Percentiles rank a stretch among this genome's conserved stretches.
Evolutionary conservation across 208 protist species (phyloP).

Genomic region (Trypanosoma brucei): DNA sequence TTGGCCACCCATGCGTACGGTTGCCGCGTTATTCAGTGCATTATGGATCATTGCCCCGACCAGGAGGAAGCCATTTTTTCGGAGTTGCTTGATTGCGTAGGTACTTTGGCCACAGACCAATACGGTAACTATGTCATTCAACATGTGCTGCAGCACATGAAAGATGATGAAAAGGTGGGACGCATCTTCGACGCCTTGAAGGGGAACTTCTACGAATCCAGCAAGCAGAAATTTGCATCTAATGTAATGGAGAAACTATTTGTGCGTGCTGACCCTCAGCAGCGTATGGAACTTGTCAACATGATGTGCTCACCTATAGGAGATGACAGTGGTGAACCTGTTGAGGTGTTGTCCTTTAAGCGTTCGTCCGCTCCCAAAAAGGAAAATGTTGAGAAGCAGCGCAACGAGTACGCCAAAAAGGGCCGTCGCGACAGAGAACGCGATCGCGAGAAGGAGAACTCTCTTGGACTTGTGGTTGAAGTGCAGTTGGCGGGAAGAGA

Average conservation of each 20-base stretch:
- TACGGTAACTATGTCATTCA: constrained; percentile 99
- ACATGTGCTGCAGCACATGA: constrained; percentile 95
- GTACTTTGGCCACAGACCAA: constrained; percentile 92
- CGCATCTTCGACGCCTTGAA: constrained; percentile 65
- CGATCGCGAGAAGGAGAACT: constrained; percentile 77
- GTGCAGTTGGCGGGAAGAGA: constrained; percentile 34
- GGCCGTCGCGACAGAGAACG: constrained; percentile 66
- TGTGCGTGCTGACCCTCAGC: constrained; percentile 54
- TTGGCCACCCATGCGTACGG: constrained; percentile 98
- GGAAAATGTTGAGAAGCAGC: constrained; percentile 37
- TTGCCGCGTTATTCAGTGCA: constrained; percentile 98
- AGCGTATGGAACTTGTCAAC: constrained; percentile 85
- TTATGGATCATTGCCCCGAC: constrained; percentile 94
- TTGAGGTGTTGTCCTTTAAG: constrained; percentile 65
- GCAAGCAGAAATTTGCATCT: constrained; percentile 97
- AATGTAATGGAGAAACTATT: constrained; percentile 99
- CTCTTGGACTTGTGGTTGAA: constrained; percentile 64
- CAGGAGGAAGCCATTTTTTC: constrained; percentile 89
- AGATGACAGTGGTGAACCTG: constrained; percentile 25
- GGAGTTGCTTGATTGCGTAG: constrained; percentile 88
- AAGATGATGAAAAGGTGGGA: constrained; percentile 77
- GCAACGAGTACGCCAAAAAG: constrained; percentile 24
- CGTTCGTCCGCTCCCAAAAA: constrained; percentile 51
- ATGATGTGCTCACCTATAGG: constrained; percentile 65
- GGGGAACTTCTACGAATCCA: constrained; percentile 76